These are phyloP conservation scores for Mucor sp. DNA, from an alignment of 371 early-diverging fungal species.

Conservation along the genomic window DNA sequence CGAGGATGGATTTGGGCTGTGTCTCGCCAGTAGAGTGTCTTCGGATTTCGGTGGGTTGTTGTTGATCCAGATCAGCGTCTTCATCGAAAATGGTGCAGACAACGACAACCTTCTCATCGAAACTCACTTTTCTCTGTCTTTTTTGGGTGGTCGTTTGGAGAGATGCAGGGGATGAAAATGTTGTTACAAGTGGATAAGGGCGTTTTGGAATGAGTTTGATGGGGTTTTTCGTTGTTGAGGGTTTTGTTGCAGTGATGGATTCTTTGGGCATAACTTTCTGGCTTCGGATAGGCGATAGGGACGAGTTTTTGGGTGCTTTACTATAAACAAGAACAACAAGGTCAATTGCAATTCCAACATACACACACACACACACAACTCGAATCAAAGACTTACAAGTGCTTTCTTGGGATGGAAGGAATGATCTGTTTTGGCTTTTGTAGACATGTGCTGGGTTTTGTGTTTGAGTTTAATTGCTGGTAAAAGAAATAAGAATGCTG, in stretches of 20 bases:
- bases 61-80: slow-evolving; percentile 2
- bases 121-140: slow-evolving; percentile 28
- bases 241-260: background rate
- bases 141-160: slow-evolving; percentile 3
- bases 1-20: slow-evolving; percentile 4
- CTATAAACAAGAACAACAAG: slow-evolving; percentile 5
- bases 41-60: background rate
- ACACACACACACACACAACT: too few relatives aligned
- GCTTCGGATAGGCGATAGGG: slow-evolving; percentile 27
- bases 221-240: background rate
- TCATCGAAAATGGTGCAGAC: slow-evolving; percentile 29
- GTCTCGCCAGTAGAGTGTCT: slow-evolving; percentile 28
- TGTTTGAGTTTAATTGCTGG: slow-evolving; percentile 19
- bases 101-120: slow-evolving; percentile 30
- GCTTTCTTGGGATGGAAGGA: slow-evolving; percentile 28
- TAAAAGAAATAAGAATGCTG: slow-evolving; percentile 30
- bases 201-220: background rate
- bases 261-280: slow-evolving; percentile 24
- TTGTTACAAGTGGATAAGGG: slow-evolving; percentile 28
- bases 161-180: slow-evolving; percentile 25
- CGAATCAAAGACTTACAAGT: slow-evolving; percentile 11
- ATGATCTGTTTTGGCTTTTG: slow-evolving; percentile 23
- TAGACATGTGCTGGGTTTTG: slow-evolving; percentile 7
- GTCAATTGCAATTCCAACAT: background rate
- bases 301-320: slow-evolving; percentile 26